phyloP scores from a whole-genome alignment of 2,329 filamentous ascomycete genomes.

The Rugonectria rugulosa region DNA sequence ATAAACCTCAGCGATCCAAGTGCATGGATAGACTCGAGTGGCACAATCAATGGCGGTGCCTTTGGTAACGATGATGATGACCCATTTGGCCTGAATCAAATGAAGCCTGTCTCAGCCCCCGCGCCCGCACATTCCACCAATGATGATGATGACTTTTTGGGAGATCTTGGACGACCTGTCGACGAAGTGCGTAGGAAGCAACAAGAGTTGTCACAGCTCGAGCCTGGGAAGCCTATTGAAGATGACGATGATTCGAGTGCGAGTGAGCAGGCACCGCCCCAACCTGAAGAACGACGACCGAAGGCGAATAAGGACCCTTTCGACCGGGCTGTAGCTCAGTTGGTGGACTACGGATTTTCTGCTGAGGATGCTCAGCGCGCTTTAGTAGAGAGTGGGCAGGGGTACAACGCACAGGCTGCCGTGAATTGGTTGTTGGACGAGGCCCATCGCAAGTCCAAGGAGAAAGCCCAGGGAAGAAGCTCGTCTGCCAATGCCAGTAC shows the following conservation, averaged over 20 bases:
- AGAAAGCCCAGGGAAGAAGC: constrained; percentile 67
- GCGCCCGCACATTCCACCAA: constrained; percentile 40
- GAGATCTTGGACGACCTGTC: constrained; percentile 69
- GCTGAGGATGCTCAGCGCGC: constrained; percentile 83
- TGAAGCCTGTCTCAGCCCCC: constrained; percentile 54
- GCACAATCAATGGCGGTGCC: constrained; percentile 41
- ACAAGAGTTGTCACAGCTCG: constrained; percentile 49
- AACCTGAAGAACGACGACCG: constrained; percentile 31
- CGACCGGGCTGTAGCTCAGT: constrained; percentile 83
- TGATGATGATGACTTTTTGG: constrained; percentile 72
- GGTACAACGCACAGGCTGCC: constrained; percentile 82
- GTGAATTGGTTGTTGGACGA: constrained; percentile 91
- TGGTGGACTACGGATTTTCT: constrained; percentile 95
- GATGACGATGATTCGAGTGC: constrained; percentile 54
- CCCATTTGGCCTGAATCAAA: constrained; percentile 80
- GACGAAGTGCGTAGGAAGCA: constrained; percentile 65
- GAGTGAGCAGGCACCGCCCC: constrained; percentile 49
- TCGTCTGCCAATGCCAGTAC: constrained; percentile 49
- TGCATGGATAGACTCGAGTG: constrained; percentile 54
- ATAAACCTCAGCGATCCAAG: constrained; percentile 62
- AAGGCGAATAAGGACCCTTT: constrained; percentile 53
- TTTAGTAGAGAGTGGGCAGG: constrained; percentile 79
- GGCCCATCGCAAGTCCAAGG: constrained; percentile 83
- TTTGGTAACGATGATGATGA: constrained; percentile 79
- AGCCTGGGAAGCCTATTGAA: constrained; percentile 65